Evolutionary conservation across 2,329 filamentous ascomycete species (phyloP).

Genomic region (Botrytis porri): DNA sequence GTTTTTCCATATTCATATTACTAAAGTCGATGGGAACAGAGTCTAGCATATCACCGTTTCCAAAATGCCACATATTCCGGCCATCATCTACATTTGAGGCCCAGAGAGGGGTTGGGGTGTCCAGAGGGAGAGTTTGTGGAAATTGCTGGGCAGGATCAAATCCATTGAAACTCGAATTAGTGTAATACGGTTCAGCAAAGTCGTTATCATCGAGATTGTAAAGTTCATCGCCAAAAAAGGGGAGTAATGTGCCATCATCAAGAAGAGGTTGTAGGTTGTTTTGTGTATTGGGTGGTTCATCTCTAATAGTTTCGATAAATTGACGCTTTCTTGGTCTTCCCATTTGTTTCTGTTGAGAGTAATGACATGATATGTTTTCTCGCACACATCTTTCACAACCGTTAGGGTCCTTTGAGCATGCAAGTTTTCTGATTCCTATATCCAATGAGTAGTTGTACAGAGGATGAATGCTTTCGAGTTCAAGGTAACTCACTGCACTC

Average conservation of each 20-base stretch:
- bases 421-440: conserved; percentile 61
- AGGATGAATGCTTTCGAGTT: neutral
- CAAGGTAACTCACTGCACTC: conserved; percentile 58
- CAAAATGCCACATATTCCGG: conserved; percentile 30
- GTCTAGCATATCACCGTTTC: conserved; percentile 22
- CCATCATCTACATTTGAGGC: conserved; percentile 15
- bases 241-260: conserved; percentile 24
- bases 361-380: conserved; percentile 57
- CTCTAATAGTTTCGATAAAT: conserved; percentile 32
- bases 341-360: conserved; percentile 65
- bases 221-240: conserved; percentile 20
- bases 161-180: conserved; percentile 1
- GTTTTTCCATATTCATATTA: conserved; percentile 21
- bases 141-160: conserved; percentile 3
- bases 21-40: conserved; percentile 29
- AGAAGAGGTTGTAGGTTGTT: conserved; percentile 11
- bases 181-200: conserved; percentile 26
- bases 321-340: conserved; percentile 60
- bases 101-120: neutral
- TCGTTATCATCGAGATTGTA: conserved; percentile 19
- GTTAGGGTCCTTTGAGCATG: conserved; percentile 59
- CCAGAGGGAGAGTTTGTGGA: neutral
- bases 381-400: conserved; percentile 58
- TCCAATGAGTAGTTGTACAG: conserved; percentile 27
- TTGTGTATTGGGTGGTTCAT: conserved; percentile 20